Evolutionary conservation across 1,284 basidiomycete species (phyloP).

Genomic region (Fomitopsis schrenkii): DNA sequence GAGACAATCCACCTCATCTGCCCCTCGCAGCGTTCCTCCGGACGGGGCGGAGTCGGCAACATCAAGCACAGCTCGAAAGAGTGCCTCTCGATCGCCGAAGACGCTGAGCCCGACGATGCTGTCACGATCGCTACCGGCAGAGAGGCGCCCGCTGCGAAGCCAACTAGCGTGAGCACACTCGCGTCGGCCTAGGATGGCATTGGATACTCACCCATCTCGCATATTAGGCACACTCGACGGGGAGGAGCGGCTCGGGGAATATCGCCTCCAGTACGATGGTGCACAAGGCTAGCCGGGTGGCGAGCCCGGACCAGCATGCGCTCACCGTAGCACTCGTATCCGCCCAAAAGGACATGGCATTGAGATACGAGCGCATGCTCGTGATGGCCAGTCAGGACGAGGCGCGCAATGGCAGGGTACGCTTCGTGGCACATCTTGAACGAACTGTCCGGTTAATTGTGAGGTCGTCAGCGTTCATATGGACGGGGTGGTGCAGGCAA

Average conservation of each 20-base stretch:
- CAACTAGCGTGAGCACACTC: not conserved
- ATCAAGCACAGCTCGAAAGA: not conserved
- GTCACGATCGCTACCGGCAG: not conserved
- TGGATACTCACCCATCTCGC: not conserved
- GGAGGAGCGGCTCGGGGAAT: not conserved
- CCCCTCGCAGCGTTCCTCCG: not conserved
- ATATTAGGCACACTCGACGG: not conserved
- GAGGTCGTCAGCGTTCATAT: not conserved
- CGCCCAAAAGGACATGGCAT: not conserved
- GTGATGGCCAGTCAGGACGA: not conserved
- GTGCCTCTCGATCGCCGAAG: not conserved
- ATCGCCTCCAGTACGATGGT: not conserved
- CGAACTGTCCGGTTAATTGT: not conserved
- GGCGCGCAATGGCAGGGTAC: not conserved
- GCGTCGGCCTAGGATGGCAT: not conserved
- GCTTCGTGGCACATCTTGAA: not conserved
- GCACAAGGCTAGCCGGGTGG: not conserved
- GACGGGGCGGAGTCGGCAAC: not conserved
- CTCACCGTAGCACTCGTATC: not conserved
- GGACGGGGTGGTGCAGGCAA: not conserved
- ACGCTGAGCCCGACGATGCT: not conserved
- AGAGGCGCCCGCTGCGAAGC: not conserved
- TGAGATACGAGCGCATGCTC: not conserved
- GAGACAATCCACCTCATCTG: not conserved
- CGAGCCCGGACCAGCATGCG: not conserved